A percentile compares a stretch with the other conserved stretches of the same genome.
Evolutionary conservation across 2,329 filamentous ascomycete genomes (phyloP).

Genomic region (Botrytis cinerea): DNA sequence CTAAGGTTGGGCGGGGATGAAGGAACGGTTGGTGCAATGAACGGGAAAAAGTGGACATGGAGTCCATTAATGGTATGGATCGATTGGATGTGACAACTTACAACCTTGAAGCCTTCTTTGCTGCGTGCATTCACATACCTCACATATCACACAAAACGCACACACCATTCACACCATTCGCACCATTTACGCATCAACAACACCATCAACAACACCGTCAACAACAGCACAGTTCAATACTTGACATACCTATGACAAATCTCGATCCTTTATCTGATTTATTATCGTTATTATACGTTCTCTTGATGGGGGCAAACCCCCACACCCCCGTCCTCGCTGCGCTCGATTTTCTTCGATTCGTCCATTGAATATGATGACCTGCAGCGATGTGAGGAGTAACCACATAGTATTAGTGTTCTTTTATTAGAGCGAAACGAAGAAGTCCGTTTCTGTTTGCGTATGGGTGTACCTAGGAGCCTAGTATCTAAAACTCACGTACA

Average conservation of each 20-base stretch:
- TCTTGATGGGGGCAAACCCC: not conserved
- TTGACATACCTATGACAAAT: not conserved
- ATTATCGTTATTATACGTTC: not conserved
- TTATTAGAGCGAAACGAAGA: not conserved
- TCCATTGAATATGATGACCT: not conserved
- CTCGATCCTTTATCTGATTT: not conserved
- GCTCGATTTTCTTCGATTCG: not conserved
- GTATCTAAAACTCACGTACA: not conserved
- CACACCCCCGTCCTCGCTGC: slow-evolving; percentile 1
- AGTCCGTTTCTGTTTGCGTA: not conserved
- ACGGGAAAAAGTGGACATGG: not conserved
- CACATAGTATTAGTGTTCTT: not conserved
- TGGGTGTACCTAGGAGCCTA: not conserved
- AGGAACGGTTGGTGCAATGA: not conserved
- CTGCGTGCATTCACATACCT: not conserved
- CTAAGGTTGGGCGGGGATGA: slow-evolving; percentile 4
- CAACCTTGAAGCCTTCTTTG: not conserved
- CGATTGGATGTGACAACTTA: not conserved
- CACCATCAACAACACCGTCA: not conserved
- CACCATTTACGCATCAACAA: not conserved
- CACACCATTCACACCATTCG: not conserved
- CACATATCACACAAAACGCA: not conserved
- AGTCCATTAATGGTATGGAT: not conserved
- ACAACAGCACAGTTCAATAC: not conserved
- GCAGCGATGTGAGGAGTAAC: not conserved